phyloP scores from a whole-genome alignment of 495 filamentous ascomycete species.

The Baudoinia panamericana region DNA sequence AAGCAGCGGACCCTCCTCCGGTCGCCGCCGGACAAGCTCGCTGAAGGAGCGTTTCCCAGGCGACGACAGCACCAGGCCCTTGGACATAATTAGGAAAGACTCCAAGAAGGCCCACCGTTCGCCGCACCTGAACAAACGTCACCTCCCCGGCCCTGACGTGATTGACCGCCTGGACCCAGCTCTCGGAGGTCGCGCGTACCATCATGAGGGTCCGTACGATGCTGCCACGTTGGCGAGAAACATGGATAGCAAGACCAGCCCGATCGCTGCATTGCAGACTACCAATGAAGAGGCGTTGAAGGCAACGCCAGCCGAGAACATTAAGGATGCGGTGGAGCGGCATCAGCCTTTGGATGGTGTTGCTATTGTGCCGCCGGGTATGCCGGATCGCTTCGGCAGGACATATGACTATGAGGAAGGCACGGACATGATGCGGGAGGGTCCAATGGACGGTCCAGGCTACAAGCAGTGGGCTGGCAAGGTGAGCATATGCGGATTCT shows the following conservation, averaged over 20 bases:
- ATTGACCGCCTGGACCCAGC: slow-evolving; percentile 68
- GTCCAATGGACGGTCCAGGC: slow-evolving; percentile 40
- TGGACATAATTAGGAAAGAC: slow-evolving; percentile 47
- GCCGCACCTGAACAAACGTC: slow-evolving; percentile 48
- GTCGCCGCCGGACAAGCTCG: slow-evolving; percentile 36
- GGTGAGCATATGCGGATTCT: too few relatives aligned
- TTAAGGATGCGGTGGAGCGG: slow-evolving; percentile 57
- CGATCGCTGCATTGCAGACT: slow-evolving; percentile 61
- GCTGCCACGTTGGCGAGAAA: slow-evolving; percentile 65
- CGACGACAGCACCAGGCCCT: slow-evolving; percentile 48
- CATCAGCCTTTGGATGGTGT: slow-evolving; percentile 79
- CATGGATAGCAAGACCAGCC: slow-evolving; percentile 44
- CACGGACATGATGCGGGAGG: slow-evolving; percentile 65
- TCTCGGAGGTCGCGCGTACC: slow-evolving; percentile 49
- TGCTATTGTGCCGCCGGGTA: slow-evolving; percentile 61
- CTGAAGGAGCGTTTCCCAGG: slow-evolving; percentile 44
- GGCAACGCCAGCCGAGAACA: slow-evolving; percentile 70
- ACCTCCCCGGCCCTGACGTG: slow-evolving; percentile 55
- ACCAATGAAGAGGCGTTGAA: slow-evolving; percentile 66
- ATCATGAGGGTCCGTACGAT: slow-evolving; percentile 90
- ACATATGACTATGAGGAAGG: slow-evolving; percentile 75
- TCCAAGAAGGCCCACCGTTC: slow-evolving; percentile 47
- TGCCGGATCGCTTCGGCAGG: slow-evolving; percentile 49
- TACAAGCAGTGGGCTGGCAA: slow-evolving; percentile 56
- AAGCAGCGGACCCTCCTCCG: not conserved